Percentiles rank a stretch among this genome's conserved stretches.
Evolutionary conservation across 495 filamentous ascomycete genomes (phyloP).

Genomic region (Thozetella sp.): DNA sequence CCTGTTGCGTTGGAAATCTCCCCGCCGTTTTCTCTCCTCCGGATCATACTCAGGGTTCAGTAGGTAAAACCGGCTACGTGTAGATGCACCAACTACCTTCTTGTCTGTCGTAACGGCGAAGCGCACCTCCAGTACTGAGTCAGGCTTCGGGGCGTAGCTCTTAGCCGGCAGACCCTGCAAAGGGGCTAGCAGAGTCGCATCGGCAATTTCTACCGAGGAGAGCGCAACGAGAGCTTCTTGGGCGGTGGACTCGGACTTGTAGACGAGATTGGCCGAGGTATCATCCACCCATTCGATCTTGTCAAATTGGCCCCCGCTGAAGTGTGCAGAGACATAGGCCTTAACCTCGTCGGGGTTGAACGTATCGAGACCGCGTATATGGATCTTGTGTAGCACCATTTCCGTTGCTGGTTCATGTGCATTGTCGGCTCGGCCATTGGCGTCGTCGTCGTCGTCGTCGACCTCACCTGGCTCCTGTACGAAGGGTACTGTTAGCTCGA

Average conservation of each 20-base stretch:
- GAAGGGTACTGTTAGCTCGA: conserved; percentile 8
- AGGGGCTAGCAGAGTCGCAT: conserved; percentile 45
- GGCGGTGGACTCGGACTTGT: conserved; percentile 67
- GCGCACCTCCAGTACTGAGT: conserved; percentile 70
- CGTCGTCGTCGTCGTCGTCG: conserved; percentile 14
- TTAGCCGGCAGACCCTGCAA: conserved; percentile 64
- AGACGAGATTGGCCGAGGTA: conserved; percentile 83
- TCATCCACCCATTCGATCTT: conserved; percentile 96
- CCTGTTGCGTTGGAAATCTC: conserved; percentile 40
- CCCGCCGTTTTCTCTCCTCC: conserved; percentile 62
- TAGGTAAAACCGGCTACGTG: conserved; percentile 87
- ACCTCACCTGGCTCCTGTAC: conserved; percentile 39
- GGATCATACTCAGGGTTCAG: conserved; percentile 88
- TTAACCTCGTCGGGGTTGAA: conserved; percentile 78
- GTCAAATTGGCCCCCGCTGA: conserved; percentile 48
- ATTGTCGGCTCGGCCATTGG: conserved; percentile 17
- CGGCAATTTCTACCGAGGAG: conserved; percentile 39
- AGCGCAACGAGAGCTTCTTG: conserved; percentile 71
- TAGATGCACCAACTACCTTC: conserved; percentile 75
- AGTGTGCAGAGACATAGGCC: conserved; percentile 68
- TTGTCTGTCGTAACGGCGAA: conserved; percentile 74
- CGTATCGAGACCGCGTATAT: conserved; percentile 80
- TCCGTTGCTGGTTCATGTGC: conserved; percentile 19
- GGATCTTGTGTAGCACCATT: conserved; percentile 65
- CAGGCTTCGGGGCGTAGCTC: conserved; percentile 61